Percentiles rank a stretch among this genome's conserved stretches.
Evolutionary conservation across 768 basidiomycete genomes (phyloP).

Genomic region (Porpolomopsis calyptriformis): DNA sequence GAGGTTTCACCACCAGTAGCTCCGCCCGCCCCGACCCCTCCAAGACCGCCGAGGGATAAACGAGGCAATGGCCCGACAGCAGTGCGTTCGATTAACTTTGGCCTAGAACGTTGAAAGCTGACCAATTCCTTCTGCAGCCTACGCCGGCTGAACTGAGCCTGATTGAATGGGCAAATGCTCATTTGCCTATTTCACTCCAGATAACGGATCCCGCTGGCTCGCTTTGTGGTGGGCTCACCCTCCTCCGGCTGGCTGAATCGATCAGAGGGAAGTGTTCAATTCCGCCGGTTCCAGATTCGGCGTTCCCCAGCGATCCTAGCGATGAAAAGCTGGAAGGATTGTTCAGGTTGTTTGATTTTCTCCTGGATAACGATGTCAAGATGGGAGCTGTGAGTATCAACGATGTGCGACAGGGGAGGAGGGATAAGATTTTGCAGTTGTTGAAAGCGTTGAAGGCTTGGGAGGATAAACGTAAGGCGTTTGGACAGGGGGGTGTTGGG

Average conservation of each 20-base stretch:
- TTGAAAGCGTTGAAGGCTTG: slow-evolving; percentile 65
- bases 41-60: slow-evolving; percentile 58
- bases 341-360: slow-evolving; percentile 83
- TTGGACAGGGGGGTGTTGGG: slow-evolving; percentile 24
- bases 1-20: slow-evolving; percentile 3
- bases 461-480: slow-evolving; percentile 63
- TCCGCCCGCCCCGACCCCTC: slow-evolving; percentile 32
- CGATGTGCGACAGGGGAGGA: slow-evolving; percentile 75
- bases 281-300: slow-evolving; percentile 67
- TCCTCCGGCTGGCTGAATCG: slow-evolving; percentile 79
- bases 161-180: slow-evolving; percentile 82
- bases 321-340: slow-evolving; percentile 83
- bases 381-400: slow-evolving; percentile 91
- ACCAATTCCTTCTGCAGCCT: slow-evolving; percentile 2
- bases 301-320: slow-evolving; percentile 55
- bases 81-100: neutral
- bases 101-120: slow-evolving; percentile 9
- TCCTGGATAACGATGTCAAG: slow-evolving; percentile 85
- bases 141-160: slow-evolving; percentile 38
- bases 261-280: slow-evolving; percentile 55
- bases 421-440: slow-evolving; percentile 72
- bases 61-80: slow-evolving; percentile 20
- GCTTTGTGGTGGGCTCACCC: slow-evolving; percentile 58
- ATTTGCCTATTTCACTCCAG: slow-evolving; percentile 56
- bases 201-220: slow-evolving; percentile 37